These are phyloP conservation scores for Nicotiana otophora DNA, from an alignment of 257 asterid genomes.

Conservation along the genomic window DNA sequence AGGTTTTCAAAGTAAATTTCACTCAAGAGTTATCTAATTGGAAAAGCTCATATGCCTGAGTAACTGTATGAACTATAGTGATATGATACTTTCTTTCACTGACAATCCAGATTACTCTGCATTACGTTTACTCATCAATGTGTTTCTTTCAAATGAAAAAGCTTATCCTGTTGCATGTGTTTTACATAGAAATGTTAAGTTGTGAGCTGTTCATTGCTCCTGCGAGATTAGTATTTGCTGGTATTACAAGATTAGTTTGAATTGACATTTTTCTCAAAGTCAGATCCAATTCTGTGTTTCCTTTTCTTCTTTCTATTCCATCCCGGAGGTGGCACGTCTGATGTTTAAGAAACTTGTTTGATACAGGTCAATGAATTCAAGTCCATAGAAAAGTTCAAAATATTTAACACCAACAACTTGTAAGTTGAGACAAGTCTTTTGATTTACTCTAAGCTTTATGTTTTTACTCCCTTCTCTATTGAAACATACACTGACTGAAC, in stretches of 20 bases:
- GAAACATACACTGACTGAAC: neutral
- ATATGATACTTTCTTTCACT: neutral
- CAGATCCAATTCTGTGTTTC: neutral
- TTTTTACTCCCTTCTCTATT: neutral
- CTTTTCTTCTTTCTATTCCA: neutral
- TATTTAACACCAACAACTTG: conserved; percentile 98
- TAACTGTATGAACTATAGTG: neutral
- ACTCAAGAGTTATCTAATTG: neutral
- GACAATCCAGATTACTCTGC: neutral
- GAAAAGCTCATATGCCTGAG: neutral
- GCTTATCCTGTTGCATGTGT: neutral
- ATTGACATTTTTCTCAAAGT: neutral
- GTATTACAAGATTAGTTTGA: neutral
- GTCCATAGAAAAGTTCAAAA: conserved; percentile 97
- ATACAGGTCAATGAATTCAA: conserved; percentile 85
- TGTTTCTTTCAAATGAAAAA: neutral
- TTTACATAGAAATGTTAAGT: neutral
- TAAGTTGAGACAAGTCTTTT: conserved; percentile 31
- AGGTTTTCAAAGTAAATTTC: neutral
- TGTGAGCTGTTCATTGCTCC: neutral
- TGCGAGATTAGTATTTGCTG: neutral
- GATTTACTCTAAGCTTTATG: neutral
- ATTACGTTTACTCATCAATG: neutral
- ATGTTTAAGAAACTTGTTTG: conserved; percentile 11
- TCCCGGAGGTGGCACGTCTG: neutral